Evolutionary conservation across 2,329 filamentous ascomycete species (phyloP).

Genomic region (Harringtonia aguacate): DNA sequence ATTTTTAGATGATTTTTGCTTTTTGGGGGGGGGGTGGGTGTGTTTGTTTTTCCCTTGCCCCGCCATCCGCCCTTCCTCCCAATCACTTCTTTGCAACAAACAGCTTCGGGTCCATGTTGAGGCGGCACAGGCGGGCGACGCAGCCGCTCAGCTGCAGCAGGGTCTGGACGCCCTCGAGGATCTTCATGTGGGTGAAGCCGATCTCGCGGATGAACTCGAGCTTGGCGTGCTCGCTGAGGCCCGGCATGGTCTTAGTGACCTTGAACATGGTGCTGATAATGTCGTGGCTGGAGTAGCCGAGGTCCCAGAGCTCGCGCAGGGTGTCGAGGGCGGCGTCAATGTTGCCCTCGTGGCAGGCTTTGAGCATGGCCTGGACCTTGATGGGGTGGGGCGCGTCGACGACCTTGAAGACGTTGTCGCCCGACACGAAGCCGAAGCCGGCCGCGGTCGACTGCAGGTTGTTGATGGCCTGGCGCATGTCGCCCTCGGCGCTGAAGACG

Average conservation of each 20-base stretch:
- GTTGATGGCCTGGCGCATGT: constrained; percentile 99
- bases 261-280: constrained; percentile 99
- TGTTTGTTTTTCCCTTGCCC: constrained; percentile 19
- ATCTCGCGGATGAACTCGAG: constrained; percentile 98
- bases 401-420: constrained; percentile 95
- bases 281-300: constrained; percentile 97
- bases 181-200: constrained; percentile 98
- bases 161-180: constrained; percentile 94
- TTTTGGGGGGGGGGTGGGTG: too few species aligned
- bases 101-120: constrained; percentile 89
- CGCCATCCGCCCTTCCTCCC: constrained; percentile 2
- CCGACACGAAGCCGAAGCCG: constrained; percentile 93
- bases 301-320: constrained; percentile 81
- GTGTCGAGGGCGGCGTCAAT: constrained; percentile 79
- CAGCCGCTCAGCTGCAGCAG: constrained; percentile 89
- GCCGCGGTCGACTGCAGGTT: constrained; percentile 89
- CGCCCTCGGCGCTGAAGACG: constrained; percentile 93
- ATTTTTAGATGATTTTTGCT: background rate
- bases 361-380: constrained; percentile 98
- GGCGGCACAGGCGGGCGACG: constrained; percentile 78
- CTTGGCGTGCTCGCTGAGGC: constrained; percentile 86
- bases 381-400: constrained; percentile 96
- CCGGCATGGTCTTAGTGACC: constrained; percentile 91
- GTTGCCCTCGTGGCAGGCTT: constrained; percentile 87
- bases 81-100: constrained; percentile 38